A percentile compares a stretch with the other conserved stretches of the same genome.
These are phyloP conservation scores for Parathielavia appendiculata DNA, from an alignment of 495 filamentous ascomycete genomes.

Conservation along the genomic window DNA sequence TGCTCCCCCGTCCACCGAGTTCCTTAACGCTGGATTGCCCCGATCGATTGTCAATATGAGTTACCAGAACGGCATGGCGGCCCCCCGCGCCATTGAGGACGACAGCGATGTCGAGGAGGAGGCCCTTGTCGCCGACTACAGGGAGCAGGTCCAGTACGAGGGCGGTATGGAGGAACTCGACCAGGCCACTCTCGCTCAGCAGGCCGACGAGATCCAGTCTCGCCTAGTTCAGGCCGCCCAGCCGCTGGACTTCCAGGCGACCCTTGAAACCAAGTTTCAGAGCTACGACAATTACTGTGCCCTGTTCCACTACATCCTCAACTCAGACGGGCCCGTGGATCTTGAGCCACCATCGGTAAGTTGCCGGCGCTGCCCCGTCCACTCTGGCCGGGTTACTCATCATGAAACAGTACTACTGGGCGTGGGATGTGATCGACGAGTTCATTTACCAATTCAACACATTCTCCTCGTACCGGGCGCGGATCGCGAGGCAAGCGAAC, in stretches of 20 bases:
- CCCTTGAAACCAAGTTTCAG: constrained; percentile 88
- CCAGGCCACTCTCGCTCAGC: constrained; percentile 49
- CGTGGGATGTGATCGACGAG: constrained; percentile 99
- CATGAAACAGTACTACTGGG: constrained; percentile 83
- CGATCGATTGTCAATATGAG: constrained; percentile 38
- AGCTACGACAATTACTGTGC: constrained; percentile 99
- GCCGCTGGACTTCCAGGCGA: constrained; percentile 90
- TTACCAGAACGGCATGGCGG: constrained; percentile 48
- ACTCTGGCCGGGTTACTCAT: constrained; percentile 14
- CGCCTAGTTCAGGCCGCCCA: constrained; percentile 84
- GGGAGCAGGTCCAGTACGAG: constrained; percentile 87
- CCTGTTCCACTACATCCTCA: constrained; percentile 97
- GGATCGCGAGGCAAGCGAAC: constrained; percentile 76
- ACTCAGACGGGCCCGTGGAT: constrained; percentile 96
- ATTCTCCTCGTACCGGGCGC: constrained; percentile 92
- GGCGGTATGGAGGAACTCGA: constrained; percentile 77
- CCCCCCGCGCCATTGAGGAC: constrained; percentile 57
- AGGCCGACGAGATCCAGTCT: constrained; percentile 79
- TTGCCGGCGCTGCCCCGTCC: not conserved
- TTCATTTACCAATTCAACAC: constrained; percentile 99
- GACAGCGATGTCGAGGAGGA: constrained; percentile 94
- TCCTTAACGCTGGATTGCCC: constrained; percentile 5
- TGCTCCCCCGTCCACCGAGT: constrained; percentile 12
- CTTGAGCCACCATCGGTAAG: constrained; percentile 90
- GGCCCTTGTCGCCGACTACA: constrained; percentile 87